Conservation (phyloP, 768 basidiomycete genomes). For the Pisolithus tinctorius region DNA sequence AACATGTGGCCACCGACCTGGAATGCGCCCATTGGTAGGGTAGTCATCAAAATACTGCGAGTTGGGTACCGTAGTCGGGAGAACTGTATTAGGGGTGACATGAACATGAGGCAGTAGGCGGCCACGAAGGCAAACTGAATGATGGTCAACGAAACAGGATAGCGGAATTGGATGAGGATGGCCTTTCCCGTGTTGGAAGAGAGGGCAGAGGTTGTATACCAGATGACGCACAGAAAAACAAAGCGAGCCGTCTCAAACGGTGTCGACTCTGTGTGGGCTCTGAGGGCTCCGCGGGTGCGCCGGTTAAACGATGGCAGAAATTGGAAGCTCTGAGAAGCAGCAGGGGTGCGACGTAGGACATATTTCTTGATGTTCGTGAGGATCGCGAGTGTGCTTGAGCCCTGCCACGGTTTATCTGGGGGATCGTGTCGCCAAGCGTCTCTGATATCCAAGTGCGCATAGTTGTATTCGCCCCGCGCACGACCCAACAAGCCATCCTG, state of each 20-base stretch:
- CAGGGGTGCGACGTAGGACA: slow-evolving; percentile 11
- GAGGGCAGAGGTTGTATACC: slow-evolving; percentile 91
- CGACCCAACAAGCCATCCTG: slow-evolving; percentile 6
- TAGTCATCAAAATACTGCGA: slow-evolving; percentile 63
- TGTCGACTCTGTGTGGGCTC: slow-evolving; percentile 10
- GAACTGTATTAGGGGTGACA: slow-evolving; percentile 67
- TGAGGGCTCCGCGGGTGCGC: slow-evolving; percentile 14
- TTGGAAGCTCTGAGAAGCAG: slow-evolving; percentile 6
- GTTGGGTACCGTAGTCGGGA: slow-evolving; percentile 67
- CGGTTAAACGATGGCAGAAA: slow-evolving; percentile 22
- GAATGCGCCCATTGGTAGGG: slow-evolving; percentile 93
- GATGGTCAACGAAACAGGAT: slow-evolving; percentile 95
- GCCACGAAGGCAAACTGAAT: slow-evolving; percentile 96
- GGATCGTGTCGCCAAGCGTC: slow-evolving; percentile 20
- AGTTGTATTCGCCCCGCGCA: slow-evolving; percentile 5
- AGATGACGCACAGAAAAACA: slow-evolving; percentile 75
- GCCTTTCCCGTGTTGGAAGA: slow-evolving; percentile 96
- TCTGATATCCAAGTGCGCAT: slow-evolving; percentile 10
- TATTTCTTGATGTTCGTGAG: slow-evolving; percentile 11
- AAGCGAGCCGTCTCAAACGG: slow-evolving; percentile 43
- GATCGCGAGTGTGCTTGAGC: slow-evolving; percentile 6
- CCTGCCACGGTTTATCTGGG: slow-evolving; percentile 6
- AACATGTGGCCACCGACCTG: slow-evolving; percentile 98
- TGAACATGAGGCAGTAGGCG: slow-evolving; percentile 76
- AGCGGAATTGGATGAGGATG: slow-evolving; percentile 87